Percentiles rank a stretch among this genome's conserved stretches.
Evolutionary conservation across 2,329 filamentous ascomycete genomes (phyloP).

Genomic region (Pseudocercospora crystallina): DNA sequence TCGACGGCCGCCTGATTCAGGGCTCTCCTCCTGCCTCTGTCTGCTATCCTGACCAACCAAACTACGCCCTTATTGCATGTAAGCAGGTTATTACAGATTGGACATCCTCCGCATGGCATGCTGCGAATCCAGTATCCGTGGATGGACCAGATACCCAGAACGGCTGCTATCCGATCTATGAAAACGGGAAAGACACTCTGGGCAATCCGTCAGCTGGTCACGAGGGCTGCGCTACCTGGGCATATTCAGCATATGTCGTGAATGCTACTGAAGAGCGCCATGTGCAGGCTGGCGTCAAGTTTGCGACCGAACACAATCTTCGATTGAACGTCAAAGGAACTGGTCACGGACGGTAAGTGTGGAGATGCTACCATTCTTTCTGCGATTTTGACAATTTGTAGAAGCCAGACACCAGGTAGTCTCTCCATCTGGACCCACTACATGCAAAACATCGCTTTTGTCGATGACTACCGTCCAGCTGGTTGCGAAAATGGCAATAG

Average conservation of each 20-base stretch:
- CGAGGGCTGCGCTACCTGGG: not conserved
- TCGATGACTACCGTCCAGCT: not conserved
- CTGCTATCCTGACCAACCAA: conserved; percentile 34
- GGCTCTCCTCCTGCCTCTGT: conserved; percentile 34
- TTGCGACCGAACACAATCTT: conserved; percentile 43
- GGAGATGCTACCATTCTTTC: too few species aligned
- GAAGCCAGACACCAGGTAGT: not conserved
- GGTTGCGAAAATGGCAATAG: not conserved
- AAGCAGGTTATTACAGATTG: conserved; percentile 4
- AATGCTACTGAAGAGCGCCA: conserved; percentile 6
- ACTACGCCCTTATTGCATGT: conserved; percentile 13
- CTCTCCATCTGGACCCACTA: conserved; percentile 18
- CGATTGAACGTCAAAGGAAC: conserved; percentile 49
- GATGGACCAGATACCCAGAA: not conserved
- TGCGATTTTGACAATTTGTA: too few species aligned
- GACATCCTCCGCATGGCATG: conserved; percentile 9
- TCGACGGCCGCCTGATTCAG: conserved; percentile 36
- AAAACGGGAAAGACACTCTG: conserved; percentile 6
- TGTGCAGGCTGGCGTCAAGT: conserved; percentile 2
- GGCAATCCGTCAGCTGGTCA: conserved; percentile 3
- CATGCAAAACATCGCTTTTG: conserved; percentile 17
- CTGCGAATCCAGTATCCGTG: conserved; percentile 8
- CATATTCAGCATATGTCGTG: conserved; percentile 7
- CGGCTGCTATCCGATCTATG: conserved; percentile 7
- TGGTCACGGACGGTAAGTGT: conserved; percentile 34